Evolutionary conservation across 2,329 filamentous ascomycete species (phyloP).

Genomic region (Xylariaceae sp.): DNA sequence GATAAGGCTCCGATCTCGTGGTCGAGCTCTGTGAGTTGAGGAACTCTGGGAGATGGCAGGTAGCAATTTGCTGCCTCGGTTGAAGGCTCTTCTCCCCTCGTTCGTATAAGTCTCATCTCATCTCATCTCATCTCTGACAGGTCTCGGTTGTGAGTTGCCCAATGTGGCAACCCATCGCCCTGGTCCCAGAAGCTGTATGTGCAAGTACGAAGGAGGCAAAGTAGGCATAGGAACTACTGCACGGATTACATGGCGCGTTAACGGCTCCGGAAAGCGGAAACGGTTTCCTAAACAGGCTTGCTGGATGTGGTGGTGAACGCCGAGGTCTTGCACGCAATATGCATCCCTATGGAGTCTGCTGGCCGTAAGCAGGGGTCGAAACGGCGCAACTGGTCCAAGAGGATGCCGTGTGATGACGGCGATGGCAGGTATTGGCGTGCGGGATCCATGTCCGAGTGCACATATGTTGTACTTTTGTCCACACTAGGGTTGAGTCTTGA

Average conservation of each 20-base stretch:
- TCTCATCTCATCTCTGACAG: background rate
- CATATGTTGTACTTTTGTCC: no score
- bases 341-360: slow-evolving; percentile 15
- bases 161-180: slow-evolving; percentile 2
- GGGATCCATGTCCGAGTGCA: background rate
- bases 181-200: background rate
- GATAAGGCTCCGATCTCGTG: no score
- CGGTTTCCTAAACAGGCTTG: slow-evolving; percentile 1
- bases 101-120: background rate
- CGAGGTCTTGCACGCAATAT: slow-evolving; percentile 9
- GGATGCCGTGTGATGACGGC: slow-evolving; percentile 12
- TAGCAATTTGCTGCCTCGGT: background rate
- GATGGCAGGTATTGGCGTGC: background rate
- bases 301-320: background rate
- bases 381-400: slow-evolving; percentile 13
- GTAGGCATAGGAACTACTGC: no score
- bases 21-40: no score
- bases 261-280: slow-evolving; percentile 13
- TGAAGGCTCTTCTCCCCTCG: background rate
- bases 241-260: background rate
- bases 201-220: no score
- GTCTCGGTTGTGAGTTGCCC: slow-evolving; percentile 7
- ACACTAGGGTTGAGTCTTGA: background rate
- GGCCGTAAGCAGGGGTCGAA: slow-evolving; percentile 15
- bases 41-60: background rate